These are phyloP conservation scores for sweet orange (Citrus sinensis) DNA, from an alignment of 345 rosid genomes.

Conservation along the genomic window DNA sequence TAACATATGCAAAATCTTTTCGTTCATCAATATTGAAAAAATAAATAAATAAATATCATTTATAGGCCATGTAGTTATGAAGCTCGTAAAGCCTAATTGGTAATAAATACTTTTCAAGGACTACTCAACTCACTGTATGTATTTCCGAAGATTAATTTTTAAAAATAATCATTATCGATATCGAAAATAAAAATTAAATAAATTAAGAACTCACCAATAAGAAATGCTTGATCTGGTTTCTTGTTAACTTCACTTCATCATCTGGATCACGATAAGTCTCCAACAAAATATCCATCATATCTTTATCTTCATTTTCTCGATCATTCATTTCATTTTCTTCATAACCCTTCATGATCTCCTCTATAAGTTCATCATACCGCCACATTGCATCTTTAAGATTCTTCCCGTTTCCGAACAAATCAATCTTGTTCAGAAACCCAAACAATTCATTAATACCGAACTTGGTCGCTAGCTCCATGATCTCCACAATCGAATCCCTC, in stretches of 20 bases:
- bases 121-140: neutral
- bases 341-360: conserved; percentile 38
- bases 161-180: too few species aligned
- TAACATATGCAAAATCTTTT: neutral
- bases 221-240: conserved; percentile 61
- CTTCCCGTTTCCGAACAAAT: conserved; percentile 46
- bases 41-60: neutral
- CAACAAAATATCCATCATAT: conserved; percentile 57
- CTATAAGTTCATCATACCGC: conserved; percentile 33
- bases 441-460: conserved; percentile 39
- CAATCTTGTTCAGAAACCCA: conserved; percentile 37
- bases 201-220: conserved; percentile 45
- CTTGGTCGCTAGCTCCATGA: conserved; percentile 32
- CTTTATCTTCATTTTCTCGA: conserved; percentile 30
- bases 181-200: too few species aligned
- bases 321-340: conserved; percentile 23
- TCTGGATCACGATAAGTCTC: conserved; percentile 46
- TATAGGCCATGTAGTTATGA: neutral
- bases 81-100: neutral
- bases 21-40: neutral
- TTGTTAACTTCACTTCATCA: conserved; percentile 52
- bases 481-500: conserved; percentile 34
- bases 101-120: neutral
- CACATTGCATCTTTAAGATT: conserved; percentile 23
- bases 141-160: too few species aligned